Conservation (phyloP, 2,329 filamentous ascomycete species). For the Penicillium sp. region DNA sequence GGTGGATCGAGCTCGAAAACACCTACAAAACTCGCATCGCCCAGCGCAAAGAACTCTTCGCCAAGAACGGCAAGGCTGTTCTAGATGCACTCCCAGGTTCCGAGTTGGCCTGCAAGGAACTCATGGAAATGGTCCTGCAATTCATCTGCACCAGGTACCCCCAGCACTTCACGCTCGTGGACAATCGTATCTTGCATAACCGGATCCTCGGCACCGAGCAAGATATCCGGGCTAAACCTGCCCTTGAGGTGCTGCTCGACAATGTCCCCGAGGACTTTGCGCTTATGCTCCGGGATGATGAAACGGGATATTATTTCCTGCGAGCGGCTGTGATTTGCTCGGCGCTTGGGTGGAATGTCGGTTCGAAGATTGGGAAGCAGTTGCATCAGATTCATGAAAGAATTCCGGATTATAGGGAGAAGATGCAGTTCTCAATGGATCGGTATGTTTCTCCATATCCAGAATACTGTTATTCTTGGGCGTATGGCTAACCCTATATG, state of each 20-base stretch:
- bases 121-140: constrained; percentile 84
- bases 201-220: constrained; percentile 64
- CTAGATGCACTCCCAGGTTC: constrained; percentile 71
- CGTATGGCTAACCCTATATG: neutral
- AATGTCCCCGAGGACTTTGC: constrained; percentile 85
- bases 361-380: constrained; percentile 69
- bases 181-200: constrained; percentile 66
- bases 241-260: constrained; percentile 70
- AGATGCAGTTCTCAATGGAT: constrained; percentile 87
- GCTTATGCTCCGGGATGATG: constrained; percentile 70
- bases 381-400: constrained; percentile 71
- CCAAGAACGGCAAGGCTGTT: constrained; percentile 63
- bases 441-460: constrained; percentile 51
- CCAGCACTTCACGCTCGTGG: constrained; percentile 64
- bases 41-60: constrained; percentile 67
- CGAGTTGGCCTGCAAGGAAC: constrained; percentile 77
- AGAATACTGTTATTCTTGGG: neutral
- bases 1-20: constrained; percentile 85
- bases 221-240: constrained; percentile 62
- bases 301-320: constrained; percentile 71
- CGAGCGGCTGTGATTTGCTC: constrained; percentile 78
- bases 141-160: constrained; percentile 80
- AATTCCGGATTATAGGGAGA: constrained; percentile 82
- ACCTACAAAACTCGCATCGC: constrained; percentile 68
- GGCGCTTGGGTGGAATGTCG: constrained; percentile 76